Percentiles rank a stretch among this genome's conserved stretches.
Conservation (phyloP, 768 basidiomycete genomes). For the Suillus fuscotomentosus region DNA sequence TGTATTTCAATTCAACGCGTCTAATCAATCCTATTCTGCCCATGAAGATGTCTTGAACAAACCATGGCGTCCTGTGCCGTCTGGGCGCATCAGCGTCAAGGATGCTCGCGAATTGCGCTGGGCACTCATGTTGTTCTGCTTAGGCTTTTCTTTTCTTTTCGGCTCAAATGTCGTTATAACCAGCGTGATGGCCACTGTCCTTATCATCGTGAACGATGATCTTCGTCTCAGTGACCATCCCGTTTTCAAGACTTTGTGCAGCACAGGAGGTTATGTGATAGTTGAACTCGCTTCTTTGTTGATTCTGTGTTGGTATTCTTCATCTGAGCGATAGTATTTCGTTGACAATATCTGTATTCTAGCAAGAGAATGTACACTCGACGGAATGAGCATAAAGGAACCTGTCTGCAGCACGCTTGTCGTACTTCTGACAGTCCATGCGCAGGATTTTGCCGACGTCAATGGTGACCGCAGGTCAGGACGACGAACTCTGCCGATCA, state of each 20-base stretch:
- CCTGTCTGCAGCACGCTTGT: conserved; percentile 25
- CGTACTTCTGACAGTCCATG: conserved; percentile 36
- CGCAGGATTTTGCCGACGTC: conserved; percentile 35
- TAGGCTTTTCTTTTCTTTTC: conserved; percentile 21
- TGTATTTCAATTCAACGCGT: conserved; percentile 32
- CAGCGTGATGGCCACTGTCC: conserved; percentile 4
- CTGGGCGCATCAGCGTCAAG: conserved; percentile 27
- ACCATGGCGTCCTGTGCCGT: conserved; percentile 37
- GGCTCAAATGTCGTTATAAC: conserved; percentile 14
- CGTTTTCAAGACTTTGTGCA: conserved; percentile 30
- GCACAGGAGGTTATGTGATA: conserved; percentile 29
- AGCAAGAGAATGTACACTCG: not conserved
- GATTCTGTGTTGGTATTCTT: conserved; percentile 20
- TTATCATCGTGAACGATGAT: conserved; percentile 22
- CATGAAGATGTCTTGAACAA: conserved; percentile 34
- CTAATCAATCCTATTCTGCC: conserved; percentile 28
- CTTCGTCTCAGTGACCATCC: conserved; percentile 22
- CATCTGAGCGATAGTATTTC: not conserved
- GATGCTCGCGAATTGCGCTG: conserved; percentile 30
- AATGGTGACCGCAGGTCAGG: conserved; percentile 30
- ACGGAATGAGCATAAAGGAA: not conserved
- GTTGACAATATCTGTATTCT: not conserved
- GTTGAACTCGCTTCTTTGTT: conserved; percentile 35
- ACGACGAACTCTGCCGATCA: conserved; percentile 30
- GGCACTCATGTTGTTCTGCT: conserved; percentile 28